Evolutionary conservation across 257 asterid genomes (phyloP), one percentile per base, ranked within the genome.

Genomic region (Forsythia suspensa): DNA sequence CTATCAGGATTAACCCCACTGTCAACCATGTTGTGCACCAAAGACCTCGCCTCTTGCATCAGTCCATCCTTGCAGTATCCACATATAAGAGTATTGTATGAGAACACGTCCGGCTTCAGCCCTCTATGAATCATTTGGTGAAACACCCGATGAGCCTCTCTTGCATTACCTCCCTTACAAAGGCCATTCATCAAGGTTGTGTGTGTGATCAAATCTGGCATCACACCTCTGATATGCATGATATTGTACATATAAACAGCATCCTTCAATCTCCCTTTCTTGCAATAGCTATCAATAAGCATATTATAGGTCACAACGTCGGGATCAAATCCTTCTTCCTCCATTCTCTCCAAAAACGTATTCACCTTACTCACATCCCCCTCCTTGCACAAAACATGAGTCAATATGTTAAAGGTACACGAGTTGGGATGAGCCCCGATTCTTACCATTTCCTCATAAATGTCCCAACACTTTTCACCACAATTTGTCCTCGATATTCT

Each of bases 21-120:
- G 24, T 86, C 86, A 74, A 93, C 85, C 98, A 95, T 92, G 77
- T 90, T 88, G 77, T 86, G 90, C 88, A 95, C 77, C 74, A 93
- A 36, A 34, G 83, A 83, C 72, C 91, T 89, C 3, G 90, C 98
- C 75, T 91, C 97, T 65, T 87, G 85, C 97, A 93, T 93, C 96
- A 87, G 86, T 71, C 92, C 94, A 72, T 85, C 96, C 83, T 85
- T 90, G 90, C 97, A 89, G 76, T 86, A 92, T 80, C 98, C 97
- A 76, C 80, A 79, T 69, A 95, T 80, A 77, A 95, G 92, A 65
- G 96, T 87, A 75, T 90, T 91, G 82, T 87, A 93, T 16, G 92
- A 80, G 78, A 87, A 79, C 71, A 71, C 59, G 84, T 95, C 99
- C 4, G 97, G 97, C 75, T 76, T 81, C 67, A 93, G 75, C 69